These are phyloP conservation scores for Bryoerythrophyllum caledonicum DNA, from an alignment of 225 moss, liverwort and hornwort species.

Conservation along the genomic window DNA sequence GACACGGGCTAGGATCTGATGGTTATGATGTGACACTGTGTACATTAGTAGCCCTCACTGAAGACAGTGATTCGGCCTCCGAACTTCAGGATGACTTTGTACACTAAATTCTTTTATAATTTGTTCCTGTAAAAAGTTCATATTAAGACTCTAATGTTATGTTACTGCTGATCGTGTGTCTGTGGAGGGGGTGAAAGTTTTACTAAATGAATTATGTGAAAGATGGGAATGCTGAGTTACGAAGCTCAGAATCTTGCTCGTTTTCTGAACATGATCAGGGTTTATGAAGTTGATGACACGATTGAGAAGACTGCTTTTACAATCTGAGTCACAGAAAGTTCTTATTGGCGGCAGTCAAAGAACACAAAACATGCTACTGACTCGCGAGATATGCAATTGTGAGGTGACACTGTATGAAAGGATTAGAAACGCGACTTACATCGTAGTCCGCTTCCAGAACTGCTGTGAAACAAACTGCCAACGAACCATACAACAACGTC, in stretches of 20 bases:
- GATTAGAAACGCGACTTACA: too few species aligned
- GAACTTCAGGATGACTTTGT: slow-evolving; percentile 7
- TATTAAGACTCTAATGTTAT: neutral
- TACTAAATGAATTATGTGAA: too few species aligned
- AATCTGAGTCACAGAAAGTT: neutral
- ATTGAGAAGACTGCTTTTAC: neutral
- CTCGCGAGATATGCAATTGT: too few species aligned
- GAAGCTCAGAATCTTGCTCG: too few species aligned
- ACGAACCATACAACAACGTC: too few species aligned
- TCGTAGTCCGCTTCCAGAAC: too few species aligned
- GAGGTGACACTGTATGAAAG: neutral
- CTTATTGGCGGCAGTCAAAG: neutral
- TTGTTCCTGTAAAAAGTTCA: neutral
- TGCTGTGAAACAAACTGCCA: neutral
- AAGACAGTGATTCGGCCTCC: neutral
- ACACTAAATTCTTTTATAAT: neutral
- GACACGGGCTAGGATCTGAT: neutral
- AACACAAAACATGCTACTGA: neutral
- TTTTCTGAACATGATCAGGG: too few species aligned
- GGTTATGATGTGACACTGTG: neutral
- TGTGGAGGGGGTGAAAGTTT: too few species aligned
- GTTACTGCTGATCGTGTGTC: neutral
- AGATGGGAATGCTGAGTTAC: too few species aligned
- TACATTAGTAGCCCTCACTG: neutral
- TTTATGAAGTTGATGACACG: too few species aligned